These are phyloP conservation scores for Russula earlei DNA, from an alignment of 768 basidiomycete genomes.

Conservation along the genomic window DNA sequence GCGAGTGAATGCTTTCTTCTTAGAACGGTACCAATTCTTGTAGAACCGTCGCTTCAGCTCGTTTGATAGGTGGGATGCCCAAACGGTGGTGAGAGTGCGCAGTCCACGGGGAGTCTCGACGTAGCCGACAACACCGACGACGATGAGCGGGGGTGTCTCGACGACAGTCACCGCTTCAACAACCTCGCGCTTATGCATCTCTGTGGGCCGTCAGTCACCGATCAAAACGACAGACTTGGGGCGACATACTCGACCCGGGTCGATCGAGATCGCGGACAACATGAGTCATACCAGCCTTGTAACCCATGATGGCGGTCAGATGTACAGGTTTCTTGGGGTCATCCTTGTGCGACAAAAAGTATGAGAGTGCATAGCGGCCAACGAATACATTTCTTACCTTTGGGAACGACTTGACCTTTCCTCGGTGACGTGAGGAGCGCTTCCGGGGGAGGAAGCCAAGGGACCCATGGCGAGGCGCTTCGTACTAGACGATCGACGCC, in stretches of 20 bases:
- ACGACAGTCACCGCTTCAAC: slow-evolving; percentile 95
- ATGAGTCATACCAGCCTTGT: slow-evolving; percentile 99
- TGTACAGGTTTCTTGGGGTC: slow-evolving; percentile 99
- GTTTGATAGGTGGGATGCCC: slow-evolving; percentile 96
- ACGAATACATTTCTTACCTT: slow-evolving; percentile 48
- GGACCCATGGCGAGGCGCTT: slow-evolving; percentile 97
- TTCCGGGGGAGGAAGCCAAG: slow-evolving; percentile 97
- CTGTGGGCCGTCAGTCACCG: slow-evolving; percentile 33
- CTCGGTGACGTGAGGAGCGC: slow-evolving; percentile 92
- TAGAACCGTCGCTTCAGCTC: slow-evolving; percentile 99
- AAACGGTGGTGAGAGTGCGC: slow-evolving; percentile 96
- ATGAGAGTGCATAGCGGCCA: background rate
- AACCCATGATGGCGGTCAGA: slow-evolving; percentile 96
- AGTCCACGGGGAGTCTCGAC: slow-evolving; percentile 99
- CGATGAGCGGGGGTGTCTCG: slow-evolving; percentile 94
- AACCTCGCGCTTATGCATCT: slow-evolving; percentile 99
- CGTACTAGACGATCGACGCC: slow-evolving; percentile 52
- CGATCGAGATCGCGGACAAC: slow-evolving; percentile 98
- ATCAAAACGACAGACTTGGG: background rate
- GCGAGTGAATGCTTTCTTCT: slow-evolving; percentile 99
- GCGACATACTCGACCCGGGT: slow-evolving; percentile 89
- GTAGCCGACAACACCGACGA: slow-evolving; percentile 98
- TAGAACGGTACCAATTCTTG: slow-evolving; percentile 99
- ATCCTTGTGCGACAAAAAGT: slow-evolving; percentile 51
- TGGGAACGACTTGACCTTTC: slow-evolving; percentile 99